Conservation (phyloP, 192 early-diverging fungal genomes). For the Coemansia sp. region DNA sequence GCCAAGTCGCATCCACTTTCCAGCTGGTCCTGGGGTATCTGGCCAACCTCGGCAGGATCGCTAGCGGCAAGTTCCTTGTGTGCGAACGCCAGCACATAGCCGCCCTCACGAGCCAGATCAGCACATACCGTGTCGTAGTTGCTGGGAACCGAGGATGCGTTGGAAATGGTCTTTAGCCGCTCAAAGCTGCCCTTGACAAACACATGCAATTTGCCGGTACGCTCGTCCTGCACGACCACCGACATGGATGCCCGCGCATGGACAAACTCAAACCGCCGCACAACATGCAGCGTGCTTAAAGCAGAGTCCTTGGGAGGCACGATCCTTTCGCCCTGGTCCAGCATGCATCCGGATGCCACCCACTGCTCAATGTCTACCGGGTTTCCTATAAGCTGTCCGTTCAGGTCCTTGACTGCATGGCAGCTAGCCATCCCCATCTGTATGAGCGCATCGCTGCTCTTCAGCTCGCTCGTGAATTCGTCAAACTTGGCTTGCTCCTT, state of each 20-base stretch:
- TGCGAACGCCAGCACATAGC: conserved; percentile 74
- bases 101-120: conserved; percentile 64
- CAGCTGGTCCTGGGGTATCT: conserved; percentile 57
- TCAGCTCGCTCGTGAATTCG: conserved; percentile 7
- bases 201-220: conserved; percentile 45
- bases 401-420: conserved; percentile 58
- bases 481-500: conserved; percentile 10
- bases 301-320: conserved; percentile 8
- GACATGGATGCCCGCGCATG: conserved; percentile 67
- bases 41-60: conserved; percentile 53
- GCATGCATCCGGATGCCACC: conserved; percentile 37
- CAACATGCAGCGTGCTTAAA: conserved; percentile 19
- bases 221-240: conserved; percentile 52
- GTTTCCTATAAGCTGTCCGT: conserved; percentile 59
- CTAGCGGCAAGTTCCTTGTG: conserved; percentile 51
- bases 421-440: conserved; percentile 50
- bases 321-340: conserved; percentile 46
- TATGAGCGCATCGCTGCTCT: conserved; percentile 9
- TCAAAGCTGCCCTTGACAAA: conserved; percentile 65
- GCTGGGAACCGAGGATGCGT: conserved; percentile 53
- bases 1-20: conserved; percentile 58
- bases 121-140: conserved; percentile 57
- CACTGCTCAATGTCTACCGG: conserved; percentile 72
- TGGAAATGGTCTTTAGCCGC: conserved; percentile 61
- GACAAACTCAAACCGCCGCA: conserved; percentile 68